Evolutionary conservation across 345 rosid species (phyloP).

Genomic region (Citrus hindsii): DNA sequence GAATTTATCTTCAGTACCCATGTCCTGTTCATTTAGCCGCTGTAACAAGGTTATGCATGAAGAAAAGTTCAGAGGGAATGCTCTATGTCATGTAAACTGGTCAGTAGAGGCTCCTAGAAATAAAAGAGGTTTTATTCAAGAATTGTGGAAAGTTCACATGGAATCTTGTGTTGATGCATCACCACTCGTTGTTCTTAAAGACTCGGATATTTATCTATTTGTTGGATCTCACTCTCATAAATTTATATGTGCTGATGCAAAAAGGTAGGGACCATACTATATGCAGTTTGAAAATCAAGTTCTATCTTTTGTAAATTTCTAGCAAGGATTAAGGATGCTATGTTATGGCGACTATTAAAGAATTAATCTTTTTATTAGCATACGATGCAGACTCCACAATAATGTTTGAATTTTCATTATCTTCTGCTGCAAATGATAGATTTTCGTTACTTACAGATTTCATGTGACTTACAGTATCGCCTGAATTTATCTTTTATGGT

Average conservation of each 20-base stretch:
- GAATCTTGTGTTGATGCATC: conserved; percentile 96
- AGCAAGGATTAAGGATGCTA: not conserved
- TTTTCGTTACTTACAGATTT: not conserved
- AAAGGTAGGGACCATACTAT: conserved; percentile 43
- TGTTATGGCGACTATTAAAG: not conserved
- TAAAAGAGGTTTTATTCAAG: conserved; percentile 40
- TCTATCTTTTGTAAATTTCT: not conserved
- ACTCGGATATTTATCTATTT: conserved; percentile 59
- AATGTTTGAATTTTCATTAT: not conserved
- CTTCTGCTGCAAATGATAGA: not conserved
- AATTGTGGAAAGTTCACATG: conserved; percentile 86
- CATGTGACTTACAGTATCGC: not conserved
- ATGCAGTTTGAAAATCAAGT: not conserved
- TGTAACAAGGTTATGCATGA: conserved; percentile 67
- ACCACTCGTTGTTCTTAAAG: conserved; percentile 61
- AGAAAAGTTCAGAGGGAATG: conserved; percentile 20
- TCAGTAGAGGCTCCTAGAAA: conserved; percentile 39
- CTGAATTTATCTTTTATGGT: not conserved
- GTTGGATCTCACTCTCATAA: conserved; percentile 87
- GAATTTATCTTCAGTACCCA: conserved; percentile 33
- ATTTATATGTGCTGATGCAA: conserved; percentile 64
- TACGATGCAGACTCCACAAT: not conserved
- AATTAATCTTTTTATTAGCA: not conserved
- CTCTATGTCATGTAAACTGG: conserved; percentile 26
- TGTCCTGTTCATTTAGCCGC: conserved; percentile 63